phyloP scores from a whole-genome alignment of 768 basidiomycete genomes.

The Calocybe gangraenosa region DNA sequence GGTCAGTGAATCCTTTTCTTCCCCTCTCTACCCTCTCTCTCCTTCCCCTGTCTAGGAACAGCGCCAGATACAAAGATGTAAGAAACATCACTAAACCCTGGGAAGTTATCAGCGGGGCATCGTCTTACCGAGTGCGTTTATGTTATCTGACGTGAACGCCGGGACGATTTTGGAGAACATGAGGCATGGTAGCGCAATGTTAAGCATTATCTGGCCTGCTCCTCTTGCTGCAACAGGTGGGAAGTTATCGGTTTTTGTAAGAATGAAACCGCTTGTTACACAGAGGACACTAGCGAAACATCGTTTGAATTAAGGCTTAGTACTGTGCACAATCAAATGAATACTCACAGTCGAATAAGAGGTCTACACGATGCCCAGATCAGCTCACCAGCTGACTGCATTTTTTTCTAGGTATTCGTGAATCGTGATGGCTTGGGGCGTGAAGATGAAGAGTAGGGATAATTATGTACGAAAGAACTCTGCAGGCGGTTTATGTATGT shows the following conservation, averaged over 20 bases:
- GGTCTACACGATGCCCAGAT: conserved; percentile 64
- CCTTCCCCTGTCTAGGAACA: too few relatives aligned
- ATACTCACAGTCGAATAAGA: conserved; percentile 51
- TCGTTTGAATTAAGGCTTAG: neutral
- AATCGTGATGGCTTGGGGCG: too few relatives aligned
- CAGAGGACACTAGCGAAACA: conserved; percentile 59
- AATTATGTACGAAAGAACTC: too few relatives aligned
- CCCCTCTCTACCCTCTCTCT: too few relatives aligned
- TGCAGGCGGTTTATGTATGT: neutral
- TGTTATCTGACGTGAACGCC: conserved; percentile 55
- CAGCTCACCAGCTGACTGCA: conserved; percentile 38
- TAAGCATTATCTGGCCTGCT: conserved; percentile 58
- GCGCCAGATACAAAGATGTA: neutral
- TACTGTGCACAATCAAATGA: neutral
- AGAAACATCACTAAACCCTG: neutral
- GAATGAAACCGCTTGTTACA: conserved; percentile 48
- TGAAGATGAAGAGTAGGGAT: too few relatives aligned
- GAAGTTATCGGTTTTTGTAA: conserved; percentile 60
- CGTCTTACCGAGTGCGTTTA: conserved; percentile 45
- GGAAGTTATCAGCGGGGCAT: neutral
- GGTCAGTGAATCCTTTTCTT: too few relatives aligned
- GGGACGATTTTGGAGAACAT: conserved; percentile 73
- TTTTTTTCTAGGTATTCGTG: conserved; percentile 3
- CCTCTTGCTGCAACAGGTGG: conserved; percentile 55
- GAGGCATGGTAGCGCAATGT: conserved; percentile 58